Percentiles rank a stretch among this genome's conserved stretches.
phyloP scores from a whole-genome alignment of 345 rosid species.

The Turnera subulata region DNA sequence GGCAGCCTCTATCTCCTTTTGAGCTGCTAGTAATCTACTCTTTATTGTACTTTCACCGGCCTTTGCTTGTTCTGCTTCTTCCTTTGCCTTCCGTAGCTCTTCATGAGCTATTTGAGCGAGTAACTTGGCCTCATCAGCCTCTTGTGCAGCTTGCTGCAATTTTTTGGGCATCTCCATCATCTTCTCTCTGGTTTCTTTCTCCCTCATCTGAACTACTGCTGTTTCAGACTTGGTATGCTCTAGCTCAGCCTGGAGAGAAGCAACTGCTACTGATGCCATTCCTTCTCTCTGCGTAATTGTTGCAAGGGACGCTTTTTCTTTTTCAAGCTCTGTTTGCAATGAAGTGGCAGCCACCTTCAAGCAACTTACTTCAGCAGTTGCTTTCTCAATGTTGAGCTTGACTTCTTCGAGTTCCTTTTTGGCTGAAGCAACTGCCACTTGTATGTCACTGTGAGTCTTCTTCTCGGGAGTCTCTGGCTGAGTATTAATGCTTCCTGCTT shows the following conservation, averaged over 20 bases:
- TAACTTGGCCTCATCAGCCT: constrained; percentile 76
- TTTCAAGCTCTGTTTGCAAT: constrained; percentile 60
- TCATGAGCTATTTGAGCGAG: constrained; percentile 61
- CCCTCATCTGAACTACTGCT: constrained; percentile 53
- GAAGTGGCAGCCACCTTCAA: constrained; percentile 66
- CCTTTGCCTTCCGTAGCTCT: constrained; percentile 66
- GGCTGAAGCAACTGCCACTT: constrained; percentile 61
- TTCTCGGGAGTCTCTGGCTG: constrained; percentile 32
- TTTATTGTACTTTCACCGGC: constrained; percentile 69
- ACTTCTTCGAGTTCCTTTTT: constrained; percentile 83
- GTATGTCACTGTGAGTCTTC: constrained; percentile 43
- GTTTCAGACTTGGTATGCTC: constrained; percentile 55
- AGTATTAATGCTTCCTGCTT: constrained; percentile 21
- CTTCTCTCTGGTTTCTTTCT: constrained; percentile 60
- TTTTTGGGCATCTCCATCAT: constrained; percentile 66
- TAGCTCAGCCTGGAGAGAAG: constrained; percentile 74
- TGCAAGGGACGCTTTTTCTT: constrained; percentile 54
- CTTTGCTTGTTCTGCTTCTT: constrained; percentile 79
- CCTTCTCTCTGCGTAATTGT: constrained; percentile 76
- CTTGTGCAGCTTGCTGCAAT: constrained; percentile 63
- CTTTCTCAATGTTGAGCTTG: constrained; percentile 70
- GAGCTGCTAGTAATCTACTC: constrained; percentile 66
- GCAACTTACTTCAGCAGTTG: constrained; percentile 59
- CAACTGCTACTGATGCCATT: constrained; percentile 70
- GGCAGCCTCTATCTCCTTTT: constrained; percentile 81